A percentile compares a stretch with the other conserved stretches of the same genome.
phyloP scores from a whole-genome alignment of 164 flowering plant genomes.

The Taxillus chinensis region DNA sequence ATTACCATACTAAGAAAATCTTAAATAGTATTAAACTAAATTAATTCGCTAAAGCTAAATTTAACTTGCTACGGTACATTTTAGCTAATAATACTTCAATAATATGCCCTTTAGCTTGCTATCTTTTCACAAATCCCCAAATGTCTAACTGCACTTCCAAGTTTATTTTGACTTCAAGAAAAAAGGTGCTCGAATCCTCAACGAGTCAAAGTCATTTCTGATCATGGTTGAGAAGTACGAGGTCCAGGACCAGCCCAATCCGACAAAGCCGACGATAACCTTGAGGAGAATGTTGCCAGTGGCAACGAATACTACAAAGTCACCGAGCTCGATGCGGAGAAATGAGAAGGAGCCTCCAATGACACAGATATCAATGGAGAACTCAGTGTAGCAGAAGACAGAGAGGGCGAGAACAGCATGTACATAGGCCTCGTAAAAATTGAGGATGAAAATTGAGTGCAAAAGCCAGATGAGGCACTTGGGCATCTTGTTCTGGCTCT shows the following conservation, averaged over 20 bases:
- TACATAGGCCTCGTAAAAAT: constrained; percentile 53
- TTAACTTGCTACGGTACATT: too few species aligned
- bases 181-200: constrained; percentile 19
- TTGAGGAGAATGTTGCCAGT: constrained; percentile 68
- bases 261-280: constrained; percentile 65
- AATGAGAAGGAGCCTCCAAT: constrained; percentile 81
- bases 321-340: constrained; percentile 60
- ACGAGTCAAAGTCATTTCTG: constrained; percentile 27
- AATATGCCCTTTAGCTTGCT: too few species aligned
- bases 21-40: too few species aligned
- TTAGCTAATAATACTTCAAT: too few species aligned
- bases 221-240: constrained; percentile 57
- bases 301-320: constrained; percentile 58
- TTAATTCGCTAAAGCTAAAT: too few species aligned
- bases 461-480: constrained; percentile 72
- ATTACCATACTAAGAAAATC: too few species aligned
- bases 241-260: constrained; percentile 59
- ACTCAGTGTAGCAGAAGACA: constrained; percentile 70
- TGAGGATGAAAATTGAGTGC: too few species aligned
- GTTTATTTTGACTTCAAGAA: too few species aligned
- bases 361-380: constrained; percentile 62
- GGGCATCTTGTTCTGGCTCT: constrained; percentile 44
- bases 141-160: too few species aligned
- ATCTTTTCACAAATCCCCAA: too few species aligned
- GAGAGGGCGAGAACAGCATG: constrained; percentile 61